Evolutionary conservation across 2,329 filamentous ascomycete genomes (phyloP), one percentile per base, ranked within the genome.

Genomic region (Venturiaceae sp.): DNA sequence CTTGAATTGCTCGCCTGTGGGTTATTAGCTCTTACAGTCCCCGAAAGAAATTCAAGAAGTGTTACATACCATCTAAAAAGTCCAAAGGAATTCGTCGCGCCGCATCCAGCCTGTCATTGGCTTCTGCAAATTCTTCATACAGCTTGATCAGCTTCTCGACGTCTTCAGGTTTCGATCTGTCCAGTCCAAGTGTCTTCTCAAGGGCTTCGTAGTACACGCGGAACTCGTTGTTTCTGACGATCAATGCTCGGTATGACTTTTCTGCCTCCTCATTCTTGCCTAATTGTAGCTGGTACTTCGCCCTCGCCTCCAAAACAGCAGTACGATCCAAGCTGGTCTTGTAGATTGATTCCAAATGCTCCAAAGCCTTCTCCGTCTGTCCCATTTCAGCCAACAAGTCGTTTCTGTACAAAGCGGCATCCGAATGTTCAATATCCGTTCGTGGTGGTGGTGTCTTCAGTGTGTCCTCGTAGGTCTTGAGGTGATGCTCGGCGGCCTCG

Each of bases 381-480:
- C 92, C 92, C 60, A 85, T 83, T 74, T 97, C 95, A 37, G 90
- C 90, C 69, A 99, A 97, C 67, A 99, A 85, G 52, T 81, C 83
- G 74, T 96, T 99, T 75, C 96, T 96, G 78, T 99, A 99, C 75
- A 99, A 79, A 60, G 90, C 79, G 47, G 92, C 90, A 75, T 99
- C 94, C 33, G 92, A 94, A 72, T 97, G 89, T 73, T 99, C 94
- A 68, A 92, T 82, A 69, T 97, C 92, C 53, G 81, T 78, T 68
- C 87, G 86, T 13, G 85, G 81, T 1, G 91, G 90, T 9, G 86
- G 82, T 13, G 82, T 81, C 75, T 96, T 96, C 63, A 99, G 73
- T 0, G 92, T 97, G 62, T 94, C 90, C 73, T 99, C 94, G 72
- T 92, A 99, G 16, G 88, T 95, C 52, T 84, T 90, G 65, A 99